Evolutionary conservation across 1,284 basidiomycete genomes (phyloP).

Genomic region (Rhodotorula sp.): DNA sequence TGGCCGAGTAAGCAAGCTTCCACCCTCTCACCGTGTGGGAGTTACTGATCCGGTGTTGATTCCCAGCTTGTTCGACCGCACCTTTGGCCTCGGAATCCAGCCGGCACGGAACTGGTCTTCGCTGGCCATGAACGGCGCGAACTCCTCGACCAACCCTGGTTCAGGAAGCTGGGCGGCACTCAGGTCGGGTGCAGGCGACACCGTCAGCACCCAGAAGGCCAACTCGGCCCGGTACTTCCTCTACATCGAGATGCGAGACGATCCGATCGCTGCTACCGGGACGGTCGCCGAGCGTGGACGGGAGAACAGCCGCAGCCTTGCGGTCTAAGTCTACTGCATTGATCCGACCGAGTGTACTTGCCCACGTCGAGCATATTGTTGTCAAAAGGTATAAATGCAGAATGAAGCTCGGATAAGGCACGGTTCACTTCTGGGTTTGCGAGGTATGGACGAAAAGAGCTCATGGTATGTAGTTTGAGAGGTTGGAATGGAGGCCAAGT

Average conservation of each 20-base stretch:
- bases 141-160: neutral
- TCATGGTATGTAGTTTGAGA: too few species aligned
- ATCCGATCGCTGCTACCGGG: neutral
- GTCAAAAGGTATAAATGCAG: neutral
- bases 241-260: conserved; percentile 17
- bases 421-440: too few species aligned
- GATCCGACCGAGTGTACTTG: too few species aligned
- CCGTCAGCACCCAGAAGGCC: conserved; percentile 1
- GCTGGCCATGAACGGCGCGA: conserved; percentile 12
- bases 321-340: neutral
- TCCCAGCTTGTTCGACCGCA: conserved; percentile 25
- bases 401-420: neutral
- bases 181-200: neutral
- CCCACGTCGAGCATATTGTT: neutral
- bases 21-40: neutral
- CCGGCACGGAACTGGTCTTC: conserved; percentile 23
- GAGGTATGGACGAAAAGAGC: too few species aligned
- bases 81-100: conserved; percentile 18
- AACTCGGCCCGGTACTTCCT: conserved; percentile 22
- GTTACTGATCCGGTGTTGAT: too few species aligned
- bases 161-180: neutral
- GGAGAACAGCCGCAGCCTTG: neutral
- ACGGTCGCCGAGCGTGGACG: neutral
- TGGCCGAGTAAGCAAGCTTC: conserved; percentile 17
- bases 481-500: too few species aligned